A percentile compares a stretch with the other conserved stretches of the same genome.
phyloP scores from a whole-genome alignment of 768 basidiomycete genomes.

The Calocybe cyanea region DNA sequence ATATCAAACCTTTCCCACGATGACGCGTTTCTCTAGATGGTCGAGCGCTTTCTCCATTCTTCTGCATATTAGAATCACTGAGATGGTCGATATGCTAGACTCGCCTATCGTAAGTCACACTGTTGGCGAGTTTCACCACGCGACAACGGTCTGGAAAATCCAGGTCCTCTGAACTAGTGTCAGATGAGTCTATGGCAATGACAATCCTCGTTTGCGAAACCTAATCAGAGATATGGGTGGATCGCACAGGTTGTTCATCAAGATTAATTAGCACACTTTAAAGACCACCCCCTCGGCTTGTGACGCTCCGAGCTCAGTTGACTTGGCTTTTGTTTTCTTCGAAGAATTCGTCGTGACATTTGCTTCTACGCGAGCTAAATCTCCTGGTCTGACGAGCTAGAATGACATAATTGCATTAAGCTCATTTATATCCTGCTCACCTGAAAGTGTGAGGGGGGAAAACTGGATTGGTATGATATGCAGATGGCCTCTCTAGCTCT shows the following conservation, averaged over 20 bases:
- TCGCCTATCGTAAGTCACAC: slow-evolving; percentile 85
- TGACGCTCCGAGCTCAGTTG: slow-evolving; percentile 34
- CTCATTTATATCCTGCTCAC: slow-evolving; percentile 29
- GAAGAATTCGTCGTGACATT: slow-evolving; percentile 42
- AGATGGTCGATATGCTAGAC: neutral
- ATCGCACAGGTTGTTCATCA: neutral
- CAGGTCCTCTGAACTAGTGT: slow-evolving; percentile 56
- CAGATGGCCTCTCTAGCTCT: slow-evolving; percentile 79
- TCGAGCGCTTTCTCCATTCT: slow-evolving; percentile 88
- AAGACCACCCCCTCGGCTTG: slow-evolving; percentile 82
- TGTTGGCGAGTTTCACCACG: slow-evolving; percentile 87
- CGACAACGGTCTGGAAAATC: slow-evolving; percentile 85
- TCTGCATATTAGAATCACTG: neutral
- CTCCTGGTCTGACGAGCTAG: slow-evolving; percentile 61
- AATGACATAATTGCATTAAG: slow-evolving; percentile 7
- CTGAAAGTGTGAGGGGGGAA: slow-evolving; percentile 90
- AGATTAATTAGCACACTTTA: slow-evolving; percentile 47
- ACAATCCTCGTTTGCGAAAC: slow-evolving; percentile 80
- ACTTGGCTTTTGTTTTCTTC: slow-evolving; percentile 35
- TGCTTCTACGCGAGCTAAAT: slow-evolving; percentile 82
- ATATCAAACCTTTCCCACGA: slow-evolving; percentile 14
- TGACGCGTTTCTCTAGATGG: slow-evolving; percentile 48
- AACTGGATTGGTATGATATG: slow-evolving; percentile 63
- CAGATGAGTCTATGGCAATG: slow-evolving; percentile 69
- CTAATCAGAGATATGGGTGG: slow-evolving; percentile 30